These are phyloP conservation scores for Ascochyta koolunga DNA, from an alignment of 2,329 filamentous ascomycete genomes.

Conservation along the genomic window DNA sequence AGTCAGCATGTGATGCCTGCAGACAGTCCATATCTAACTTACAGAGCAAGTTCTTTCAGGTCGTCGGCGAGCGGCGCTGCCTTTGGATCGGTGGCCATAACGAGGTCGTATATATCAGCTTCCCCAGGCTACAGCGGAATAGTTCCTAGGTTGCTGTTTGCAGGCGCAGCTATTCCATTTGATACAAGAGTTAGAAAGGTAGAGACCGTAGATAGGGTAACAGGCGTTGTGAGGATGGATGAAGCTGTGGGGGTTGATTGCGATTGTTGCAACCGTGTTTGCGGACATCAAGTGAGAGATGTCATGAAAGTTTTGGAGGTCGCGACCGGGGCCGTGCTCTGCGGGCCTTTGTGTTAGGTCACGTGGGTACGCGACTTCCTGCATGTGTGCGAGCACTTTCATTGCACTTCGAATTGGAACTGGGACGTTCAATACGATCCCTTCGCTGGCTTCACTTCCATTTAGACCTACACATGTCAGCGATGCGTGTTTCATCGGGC, in stretches of 20 bases:
- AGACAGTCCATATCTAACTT: background rate
- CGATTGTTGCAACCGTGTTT: conserved; percentile 12
- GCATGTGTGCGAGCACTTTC: background rate
- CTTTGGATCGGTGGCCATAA: conserved; percentile 44
- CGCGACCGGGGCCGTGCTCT: conserved; percentile 12
- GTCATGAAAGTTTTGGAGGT: conserved; percentile 12
- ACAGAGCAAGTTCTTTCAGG: conserved; percentile 43
- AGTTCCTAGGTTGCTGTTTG: conserved; percentile 17
- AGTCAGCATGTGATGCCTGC: conserved; percentile 18
- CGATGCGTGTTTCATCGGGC: background rate
- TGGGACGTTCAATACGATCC: too few relatives aligned
- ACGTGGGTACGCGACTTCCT: conserved; percentile 5
- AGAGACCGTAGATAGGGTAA: conserved; percentile 4
- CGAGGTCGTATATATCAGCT: conserved; percentile 23
- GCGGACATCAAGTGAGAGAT: conserved; percentile 12
- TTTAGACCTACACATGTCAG: background rate
- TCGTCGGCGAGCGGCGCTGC: conserved; percentile 43
- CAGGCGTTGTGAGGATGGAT: conserved; percentile 16
- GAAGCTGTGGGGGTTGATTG: conserved; percentile 14
- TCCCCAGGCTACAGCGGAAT: conserved; percentile 33
- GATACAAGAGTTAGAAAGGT: conserved; percentile 7
- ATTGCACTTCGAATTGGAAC: too few relatives aligned
- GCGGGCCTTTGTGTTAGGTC: background rate
- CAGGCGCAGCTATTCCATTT: conserved; percentile 31
- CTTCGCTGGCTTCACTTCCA: background rate